Percentiles rank a stretch among this genome's conserved stretches.
phyloP scores from a whole-genome alignment of 2,329 filamentous ascomycete genomes.

The Fusarium drepaniforme region DNA sequence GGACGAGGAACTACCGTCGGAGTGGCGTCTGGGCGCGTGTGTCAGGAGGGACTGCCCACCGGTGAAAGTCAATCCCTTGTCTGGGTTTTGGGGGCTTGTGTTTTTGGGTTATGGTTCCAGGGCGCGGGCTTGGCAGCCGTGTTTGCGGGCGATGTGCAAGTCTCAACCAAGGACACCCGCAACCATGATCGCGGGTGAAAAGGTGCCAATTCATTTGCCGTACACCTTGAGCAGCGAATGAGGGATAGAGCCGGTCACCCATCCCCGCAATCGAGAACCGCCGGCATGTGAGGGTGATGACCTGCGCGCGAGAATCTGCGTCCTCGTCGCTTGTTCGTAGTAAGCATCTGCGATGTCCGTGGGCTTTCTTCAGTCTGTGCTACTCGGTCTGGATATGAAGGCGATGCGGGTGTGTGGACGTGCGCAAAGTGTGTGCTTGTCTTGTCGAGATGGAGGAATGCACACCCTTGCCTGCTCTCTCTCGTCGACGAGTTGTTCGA shows the following conservation, averaged over 20 bases:
- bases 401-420: constrained; percentile 29
- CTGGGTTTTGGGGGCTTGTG: constrained; percentile 24
- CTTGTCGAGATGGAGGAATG: constrained; percentile 7
- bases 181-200: constrained; percentile 21
- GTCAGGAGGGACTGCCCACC: constrained; percentile 43
- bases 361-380: constrained; percentile 34
- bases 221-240: constrained; percentile 27
- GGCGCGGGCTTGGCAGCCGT: constrained; percentile 33
- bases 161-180: constrained; percentile 30
- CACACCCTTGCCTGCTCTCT: constrained; percentile 28
- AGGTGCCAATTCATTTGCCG: constrained; percentile 16
- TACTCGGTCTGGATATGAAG: constrained; percentile 19
- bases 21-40: constrained; percentile 44
- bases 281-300: constrained; percentile 40
- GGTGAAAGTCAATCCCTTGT: constrained; percentile 39
- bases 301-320: constrained; percentile 27
- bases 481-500: constrained; percentile 14
- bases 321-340: background rate
- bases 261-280: constrained; percentile 22
- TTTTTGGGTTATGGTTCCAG: constrained; percentile 24
- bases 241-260: constrained; percentile 20
- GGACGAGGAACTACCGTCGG: constrained; percentile 41
- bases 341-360: constrained; percentile 10
- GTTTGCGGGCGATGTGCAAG: constrained; percentile 28
- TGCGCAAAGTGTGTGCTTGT: constrained; percentile 22